Conservation (phyloP, 2,329 filamentous ascomycete species). For the Alternaria burnsii region DNA sequence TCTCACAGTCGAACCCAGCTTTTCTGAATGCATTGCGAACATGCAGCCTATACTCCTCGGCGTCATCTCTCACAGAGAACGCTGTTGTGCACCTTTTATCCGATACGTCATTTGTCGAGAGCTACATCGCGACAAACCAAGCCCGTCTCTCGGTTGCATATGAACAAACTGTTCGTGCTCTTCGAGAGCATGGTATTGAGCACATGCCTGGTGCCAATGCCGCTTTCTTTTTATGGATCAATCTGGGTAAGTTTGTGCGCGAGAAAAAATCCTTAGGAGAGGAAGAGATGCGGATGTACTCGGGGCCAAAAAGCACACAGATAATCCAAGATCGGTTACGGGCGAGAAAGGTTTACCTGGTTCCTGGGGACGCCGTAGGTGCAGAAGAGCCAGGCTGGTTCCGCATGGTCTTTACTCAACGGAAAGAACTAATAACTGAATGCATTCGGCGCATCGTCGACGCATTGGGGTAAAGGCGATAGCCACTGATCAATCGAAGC, state of each 20-base stretch:
- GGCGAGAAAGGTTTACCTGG: background rate
- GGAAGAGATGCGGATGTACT: background rate
- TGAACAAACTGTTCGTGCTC: background rate
- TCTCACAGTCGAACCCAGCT: background rate
- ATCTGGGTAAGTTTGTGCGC: background rate
- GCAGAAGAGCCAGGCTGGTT: background rate
- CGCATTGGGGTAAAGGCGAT: background rate
- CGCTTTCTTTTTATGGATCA: background rate
- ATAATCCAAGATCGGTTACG: background rate
- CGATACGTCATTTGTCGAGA: background rate
- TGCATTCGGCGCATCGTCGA: background rate
- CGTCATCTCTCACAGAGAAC: background rate
- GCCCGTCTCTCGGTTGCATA: background rate
- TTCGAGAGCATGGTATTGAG: background rate
- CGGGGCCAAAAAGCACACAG: background rate
- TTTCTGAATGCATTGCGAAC: background rate
- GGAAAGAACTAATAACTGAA: background rate
- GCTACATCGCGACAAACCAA: background rate
- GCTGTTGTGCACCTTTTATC: background rate
- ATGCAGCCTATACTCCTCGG: background rate
- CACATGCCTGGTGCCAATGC: background rate
- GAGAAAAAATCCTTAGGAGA: background rate
- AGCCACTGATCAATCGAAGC: background rate
- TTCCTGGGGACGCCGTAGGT: background rate
- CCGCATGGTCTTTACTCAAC: background rate